Evolutionary conservation across 352 stramenopile species (phyloP).

Genomic region (Globisporangium nodosum): DNA sequence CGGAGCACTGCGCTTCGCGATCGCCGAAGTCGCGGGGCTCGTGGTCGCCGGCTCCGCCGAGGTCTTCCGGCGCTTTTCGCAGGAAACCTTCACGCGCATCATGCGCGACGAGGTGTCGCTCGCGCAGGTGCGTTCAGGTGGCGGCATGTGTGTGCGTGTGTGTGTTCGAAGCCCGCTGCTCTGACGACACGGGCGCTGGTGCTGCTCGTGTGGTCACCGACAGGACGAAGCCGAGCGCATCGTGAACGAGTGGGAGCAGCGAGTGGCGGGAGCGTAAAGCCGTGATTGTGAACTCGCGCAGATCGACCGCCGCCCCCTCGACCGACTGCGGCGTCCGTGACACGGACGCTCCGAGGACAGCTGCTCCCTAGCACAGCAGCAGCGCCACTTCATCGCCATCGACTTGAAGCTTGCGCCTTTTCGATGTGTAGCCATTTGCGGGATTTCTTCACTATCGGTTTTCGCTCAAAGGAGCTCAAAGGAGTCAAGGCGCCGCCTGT

Average conservation of each 20-base stretch:
- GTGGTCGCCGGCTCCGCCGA: constrained; percentile 32
- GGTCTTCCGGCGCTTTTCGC: constrained; percentile 25
- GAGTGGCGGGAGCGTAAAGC: neutral
- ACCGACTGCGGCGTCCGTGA: too few species aligned
- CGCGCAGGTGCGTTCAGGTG: constrained; percentile 20
- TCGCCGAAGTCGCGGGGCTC: constrained; percentile 58
- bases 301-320: too few species aligned
- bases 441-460: too few species aligned
- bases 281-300: neutral
- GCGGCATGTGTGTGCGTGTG: neutral
- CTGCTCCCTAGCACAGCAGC: too few species aligned
- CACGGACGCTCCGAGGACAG: neutral
- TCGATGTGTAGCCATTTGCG: too few species aligned
- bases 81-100: constrained; percentile 35
- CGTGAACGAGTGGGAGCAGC: constrained; percentile 4
- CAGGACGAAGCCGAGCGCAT: constrained; percentile 9
- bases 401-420: too few species aligned
- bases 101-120: constrained; percentile 47
- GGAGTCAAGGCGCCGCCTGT: neutral
- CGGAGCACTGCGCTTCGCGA: constrained; percentile 38
- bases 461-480: too few species aligned
- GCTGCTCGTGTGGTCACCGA: too few species aligned
- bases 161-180: neutral
- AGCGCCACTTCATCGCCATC: too few species aligned
- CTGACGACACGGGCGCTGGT: too few species aligned